These are phyloP conservation scores for Thalassiosira hispida DNA, from an alignment of 352 stramenopile genomes.

Conservation along the genomic window DNA sequence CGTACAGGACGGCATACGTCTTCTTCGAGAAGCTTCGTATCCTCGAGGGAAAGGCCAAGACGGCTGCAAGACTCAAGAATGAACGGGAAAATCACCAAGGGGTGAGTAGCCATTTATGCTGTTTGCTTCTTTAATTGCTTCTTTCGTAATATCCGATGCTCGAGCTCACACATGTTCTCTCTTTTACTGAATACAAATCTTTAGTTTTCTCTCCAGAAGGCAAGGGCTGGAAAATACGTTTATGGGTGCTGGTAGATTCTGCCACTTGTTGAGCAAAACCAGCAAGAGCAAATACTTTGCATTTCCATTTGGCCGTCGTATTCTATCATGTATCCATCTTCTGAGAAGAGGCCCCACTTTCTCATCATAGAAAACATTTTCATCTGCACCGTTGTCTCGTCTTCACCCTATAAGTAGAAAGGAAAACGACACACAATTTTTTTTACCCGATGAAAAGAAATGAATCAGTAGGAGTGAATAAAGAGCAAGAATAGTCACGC, in stretches of 20 bases:
- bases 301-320: no score
- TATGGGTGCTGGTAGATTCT: neutral
- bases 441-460: no score
- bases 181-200: neutral
- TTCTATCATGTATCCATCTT: no score
- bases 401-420: no score
- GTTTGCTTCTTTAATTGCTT: neutral
- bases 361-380: no score
- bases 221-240: neutral
- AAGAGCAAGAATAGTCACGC: no score
- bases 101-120: neutral
- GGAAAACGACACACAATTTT: no score
- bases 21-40: conserved; percentile 67
- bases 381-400: no score
- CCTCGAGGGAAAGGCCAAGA: conserved; percentile 49
- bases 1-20: conserved; percentile 38
- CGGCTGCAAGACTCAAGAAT: conserved; percentile 33
- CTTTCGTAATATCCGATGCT: neutral
- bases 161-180: neutral
- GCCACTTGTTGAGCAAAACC: no score
- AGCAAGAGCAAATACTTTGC: no score
- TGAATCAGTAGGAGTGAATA: no score
- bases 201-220: neutral
- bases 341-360: no score
- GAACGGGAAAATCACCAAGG: conserved; percentile 31